phyloP scores from a whole-genome alignment of 2,329 filamentous ascomycete species.

The Beauveria sp. region DNA sequence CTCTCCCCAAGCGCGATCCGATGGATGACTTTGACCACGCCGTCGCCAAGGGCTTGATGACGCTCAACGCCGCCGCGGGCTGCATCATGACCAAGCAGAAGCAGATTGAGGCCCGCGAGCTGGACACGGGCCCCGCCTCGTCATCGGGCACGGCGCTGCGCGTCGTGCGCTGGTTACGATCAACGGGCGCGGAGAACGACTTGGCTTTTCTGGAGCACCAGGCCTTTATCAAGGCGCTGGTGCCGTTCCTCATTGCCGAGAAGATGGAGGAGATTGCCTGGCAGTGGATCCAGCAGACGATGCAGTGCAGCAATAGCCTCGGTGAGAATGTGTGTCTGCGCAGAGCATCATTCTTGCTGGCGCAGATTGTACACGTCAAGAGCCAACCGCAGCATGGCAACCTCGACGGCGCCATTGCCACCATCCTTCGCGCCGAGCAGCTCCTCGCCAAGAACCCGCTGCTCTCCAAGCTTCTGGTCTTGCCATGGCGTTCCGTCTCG shows the following conservation, averaged over 20 bases:
- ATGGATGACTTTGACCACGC: constrained; percentile 50
- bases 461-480: constrained; percentile 29
- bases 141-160: constrained; percentile 37
- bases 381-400: constrained; percentile 31
- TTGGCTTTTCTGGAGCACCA: constrained; percentile 37
- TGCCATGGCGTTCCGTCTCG: constrained; percentile 40
- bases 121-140: constrained; percentile 25
- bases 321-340: constrained; percentile 15
- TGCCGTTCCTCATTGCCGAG: constrained; percentile 46
- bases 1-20: constrained; percentile 30
- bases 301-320: constrained; percentile 19
- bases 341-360: constrained; percentile 24
- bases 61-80: constrained; percentile 41
- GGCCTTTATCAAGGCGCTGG: constrained; percentile 31
- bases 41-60: constrained; percentile 50
- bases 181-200: constrained; percentile 38
- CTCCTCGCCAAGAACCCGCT: constrained; percentile 30
- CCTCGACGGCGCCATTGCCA: constrained; percentile 42
- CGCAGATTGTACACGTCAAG: constrained; percentile 35
- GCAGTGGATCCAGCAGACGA: constrained; percentile 42
- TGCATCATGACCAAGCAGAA: constrained; percentile 42
- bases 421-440: constrained; percentile 38
- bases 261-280: constrained; percentile 42
- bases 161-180: constrained; percentile 46
- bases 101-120: constrained; percentile 28